Evolutionary conservation across 1,284 basidiomycete species (phyloP).

Genomic region (Cystobasidium slooffiae): DNA sequence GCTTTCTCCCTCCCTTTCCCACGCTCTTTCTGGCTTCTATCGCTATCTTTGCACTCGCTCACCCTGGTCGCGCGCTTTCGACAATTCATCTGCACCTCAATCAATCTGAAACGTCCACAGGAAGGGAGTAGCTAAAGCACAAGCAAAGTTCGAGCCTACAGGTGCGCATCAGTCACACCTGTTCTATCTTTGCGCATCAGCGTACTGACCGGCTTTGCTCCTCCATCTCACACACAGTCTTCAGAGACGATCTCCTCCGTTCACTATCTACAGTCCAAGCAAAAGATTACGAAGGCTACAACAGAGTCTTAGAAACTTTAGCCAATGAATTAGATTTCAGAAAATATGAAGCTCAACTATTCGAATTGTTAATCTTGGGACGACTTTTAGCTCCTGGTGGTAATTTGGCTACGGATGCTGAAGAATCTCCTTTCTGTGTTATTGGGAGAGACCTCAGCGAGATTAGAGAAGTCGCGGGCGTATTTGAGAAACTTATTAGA

Average conservation of each 20-base stretch:
- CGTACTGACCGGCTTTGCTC: background rate
- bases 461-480: slow-evolving; percentile 88
- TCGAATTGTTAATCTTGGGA: slow-evolving; percentile 91
- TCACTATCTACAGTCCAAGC: slow-evolving; percentile 83
- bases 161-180: slow-evolving; percentile 53
- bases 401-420: slow-evolving; percentile 82
- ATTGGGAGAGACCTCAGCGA: slow-evolving; percentile 64
- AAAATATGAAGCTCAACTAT: slow-evolving; percentile 93
- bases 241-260: slow-evolving; percentile 92
- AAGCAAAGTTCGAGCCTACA: slow-evolving; percentile 64
- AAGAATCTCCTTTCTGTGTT: slow-evolving; percentile 79
- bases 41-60: background rate
- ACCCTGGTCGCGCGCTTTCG: background rate
- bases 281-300: slow-evolving; percentile 79
- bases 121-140: slow-evolving; percentile 59
- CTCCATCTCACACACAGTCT: slow-evolving; percentile 64
- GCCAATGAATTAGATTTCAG: slow-evolving; percentile 68
- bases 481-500: slow-evolving; percentile 91
- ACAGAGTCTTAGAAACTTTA: slow-evolving; percentile 70
- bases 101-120: slow-evolving; percentile 6
- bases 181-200: background rate
- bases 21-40: background rate
- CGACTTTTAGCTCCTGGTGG: slow-evolving; percentile 95
- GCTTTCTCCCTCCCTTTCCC: no score
- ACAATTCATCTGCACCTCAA: background rate